A percentile compares a stretch with the other conserved stretches of the same genome.
Evolutionary conservation across 2,329 filamentous ascomycete genomes (phyloP).

Genomic region (Arthrobotrys musiformis): DNA sequence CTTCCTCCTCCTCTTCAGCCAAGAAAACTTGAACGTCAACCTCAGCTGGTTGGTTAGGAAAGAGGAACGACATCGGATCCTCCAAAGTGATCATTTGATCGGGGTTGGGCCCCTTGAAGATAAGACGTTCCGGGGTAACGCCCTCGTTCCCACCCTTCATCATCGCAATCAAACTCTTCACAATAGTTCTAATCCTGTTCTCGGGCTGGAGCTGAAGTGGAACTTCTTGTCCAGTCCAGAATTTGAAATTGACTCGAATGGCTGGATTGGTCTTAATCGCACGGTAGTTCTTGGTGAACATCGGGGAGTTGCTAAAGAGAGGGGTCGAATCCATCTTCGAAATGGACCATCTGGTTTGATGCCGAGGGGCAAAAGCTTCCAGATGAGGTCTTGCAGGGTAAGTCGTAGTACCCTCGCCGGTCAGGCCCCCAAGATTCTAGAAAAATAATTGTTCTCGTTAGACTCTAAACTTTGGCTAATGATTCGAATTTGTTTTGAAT

Average conservation of each 20-base stretch:
- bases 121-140: not conserved
- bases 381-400: not conserved
- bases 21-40: not conserved
- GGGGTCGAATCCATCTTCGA: not conserved
- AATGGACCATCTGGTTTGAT: not conserved
- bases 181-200: not conserved
- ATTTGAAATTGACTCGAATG: constrained; percentile 19
- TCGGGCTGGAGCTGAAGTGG: constrained; percentile 13
- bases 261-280: not conserved
- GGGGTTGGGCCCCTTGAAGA: not conserved
- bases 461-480: no score
- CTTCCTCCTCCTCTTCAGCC: not conserved
- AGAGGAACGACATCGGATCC: not conserved
- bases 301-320: not conserved
- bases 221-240: constrained; percentile 25
- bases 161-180: not conserved
- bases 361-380: not conserved
- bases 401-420: no score
- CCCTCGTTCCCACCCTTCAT: not conserved
- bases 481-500: no score
- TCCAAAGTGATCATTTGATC: not conserved
- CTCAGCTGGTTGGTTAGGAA: not conserved
- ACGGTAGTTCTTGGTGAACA: not conserved
- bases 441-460: not conserved
- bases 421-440: not conserved